A percentile compares a stretch with the other conserved stretches of the same genome.
Evolutionary conservation across 2,329 filamentous ascomycete species (phyloP).

Genomic region (Fusarium tuaranense): DNA sequence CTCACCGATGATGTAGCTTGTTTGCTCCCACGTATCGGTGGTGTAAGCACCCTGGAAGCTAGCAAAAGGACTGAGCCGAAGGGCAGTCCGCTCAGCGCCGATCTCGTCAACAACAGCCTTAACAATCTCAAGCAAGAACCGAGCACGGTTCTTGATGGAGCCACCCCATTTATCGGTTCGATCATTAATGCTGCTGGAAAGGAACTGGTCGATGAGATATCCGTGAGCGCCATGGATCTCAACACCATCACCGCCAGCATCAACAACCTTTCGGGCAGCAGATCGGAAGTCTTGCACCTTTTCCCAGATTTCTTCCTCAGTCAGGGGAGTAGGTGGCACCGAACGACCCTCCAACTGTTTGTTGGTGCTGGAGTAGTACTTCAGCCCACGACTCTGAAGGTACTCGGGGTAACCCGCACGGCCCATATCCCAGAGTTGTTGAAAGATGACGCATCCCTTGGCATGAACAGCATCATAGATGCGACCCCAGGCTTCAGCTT

Average conservation of each 20-base stretch:
- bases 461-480: conserved; percentile 72
- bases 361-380: conserved; percentile 43
- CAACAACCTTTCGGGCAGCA: conserved; percentile 66
- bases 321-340: conserved; percentile 55
- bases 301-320: conserved; percentile 71
- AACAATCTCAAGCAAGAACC: conserved; percentile 63
- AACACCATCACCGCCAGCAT: conserved; percentile 77
- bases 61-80: conserved; percentile 67
- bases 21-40: conserved; percentile 46
- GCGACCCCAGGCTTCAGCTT: conserved; percentile 69
- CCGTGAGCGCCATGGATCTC: conserved; percentile 70
- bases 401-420: conserved; percentile 52
- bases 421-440: conserved; percentile 75
- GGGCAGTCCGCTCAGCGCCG: conserved; percentile 63
- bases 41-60: conserved; percentile 45
- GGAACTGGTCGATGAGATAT: conserved; percentile 74
- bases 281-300: conserved; percentile 71
- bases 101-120: conserved; percentile 55
- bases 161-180: conserved; percentile 68
- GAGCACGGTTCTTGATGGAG: conserved; percentile 63
- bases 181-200: conserved; percentile 62
- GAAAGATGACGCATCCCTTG: conserved; percentile 70
- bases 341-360: conserved; percentile 40
- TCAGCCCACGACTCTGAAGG: conserved; percentile 39
- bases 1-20: conserved; percentile 41